phyloP scores from a whole-genome alignment of 805 yeast species.

The Candida yuanshanica region DNA sequence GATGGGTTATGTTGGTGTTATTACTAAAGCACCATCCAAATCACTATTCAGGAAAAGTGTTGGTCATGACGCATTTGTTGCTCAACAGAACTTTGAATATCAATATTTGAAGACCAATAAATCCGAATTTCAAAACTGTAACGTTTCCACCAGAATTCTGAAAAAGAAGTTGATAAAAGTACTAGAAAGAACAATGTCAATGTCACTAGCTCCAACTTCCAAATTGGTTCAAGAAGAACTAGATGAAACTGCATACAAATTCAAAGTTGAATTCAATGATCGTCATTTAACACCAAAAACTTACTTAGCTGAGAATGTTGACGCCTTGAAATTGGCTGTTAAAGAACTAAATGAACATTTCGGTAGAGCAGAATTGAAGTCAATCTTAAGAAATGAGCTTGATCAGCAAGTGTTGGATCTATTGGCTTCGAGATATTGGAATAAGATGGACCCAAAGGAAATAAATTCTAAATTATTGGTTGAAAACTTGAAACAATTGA shows the following conservation, averaged over 20 bases:
- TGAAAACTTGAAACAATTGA: conserved; percentile 49
- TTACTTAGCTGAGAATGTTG: conserved; percentile 88
- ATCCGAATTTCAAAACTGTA: conserved; percentile 53
- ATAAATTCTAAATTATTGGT: conserved; percentile 22
- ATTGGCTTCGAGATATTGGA: conserved; percentile 91
- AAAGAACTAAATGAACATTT: conserved; percentile 82
- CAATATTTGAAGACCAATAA: conserved; percentile 60
- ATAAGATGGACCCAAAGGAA: conserved; percentile 34
- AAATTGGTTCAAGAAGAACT: conserved; percentile 80
- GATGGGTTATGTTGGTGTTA: conserved; percentile 99
- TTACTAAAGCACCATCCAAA: conserved; percentile 65
- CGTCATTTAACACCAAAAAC: conserved; percentile 91
- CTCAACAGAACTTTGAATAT: conserved; percentile 63
- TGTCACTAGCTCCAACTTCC: conserved; percentile 82
- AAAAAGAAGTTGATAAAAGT: conserved; percentile 80
- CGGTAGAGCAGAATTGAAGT: conserved; percentile 75
- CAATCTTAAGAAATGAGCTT: conserved; percentile 72
- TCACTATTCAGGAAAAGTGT: conserved; percentile 46
- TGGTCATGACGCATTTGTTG: conserved; percentile 57
- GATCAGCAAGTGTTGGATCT: conserved; percentile 88
- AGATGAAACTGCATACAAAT: conserved; percentile 88
- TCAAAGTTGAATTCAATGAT: conserved; percentile 95
- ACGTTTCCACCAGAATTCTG: conserved; percentile 69
- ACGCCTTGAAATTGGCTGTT: conserved; percentile 74
- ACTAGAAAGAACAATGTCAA: conserved; percentile 86